Evolutionary conservation across 2,329 filamentous ascomycete species (phyloP).

Genomic region (Macroventuria anomochaeta): DNA sequence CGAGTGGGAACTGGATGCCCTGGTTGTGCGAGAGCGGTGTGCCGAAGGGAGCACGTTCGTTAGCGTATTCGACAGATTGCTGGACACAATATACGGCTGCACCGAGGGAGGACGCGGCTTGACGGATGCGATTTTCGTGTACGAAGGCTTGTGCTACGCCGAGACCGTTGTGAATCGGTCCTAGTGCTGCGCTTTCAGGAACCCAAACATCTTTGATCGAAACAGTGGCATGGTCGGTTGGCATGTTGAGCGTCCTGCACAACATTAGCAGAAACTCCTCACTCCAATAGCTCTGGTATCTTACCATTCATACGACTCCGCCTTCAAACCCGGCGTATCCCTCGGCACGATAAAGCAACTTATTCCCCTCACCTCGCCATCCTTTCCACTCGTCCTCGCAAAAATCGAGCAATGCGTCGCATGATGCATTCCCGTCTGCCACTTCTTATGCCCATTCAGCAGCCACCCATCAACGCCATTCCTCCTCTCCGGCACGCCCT

Average conservation of each 20-base stretch:
- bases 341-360: constrained; percentile 66
- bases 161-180: constrained; percentile 61
- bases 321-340: constrained; percentile 59
- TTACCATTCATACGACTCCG: constrained; percentile 65
- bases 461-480: constrained; percentile 58
- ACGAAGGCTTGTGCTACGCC: constrained; percentile 70
- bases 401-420: constrained; percentile 69
- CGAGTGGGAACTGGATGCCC: constrained; percentile 68
- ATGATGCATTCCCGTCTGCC: constrained; percentile 69
- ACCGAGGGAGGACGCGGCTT: constrained; percentile 66
- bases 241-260: constrained; percentile 67
- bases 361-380: constrained; percentile 63
- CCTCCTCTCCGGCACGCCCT: constrained; percentile 53
- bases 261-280: constrained; percentile 7
- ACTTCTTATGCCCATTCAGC: constrained; percentile 67
- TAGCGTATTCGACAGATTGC: constrained; percentile 63
- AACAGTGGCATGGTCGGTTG: constrained; percentile 69
- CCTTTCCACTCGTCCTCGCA: constrained; percentile 62
- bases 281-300: background rate
- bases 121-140: constrained; percentile 70
- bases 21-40: constrained; percentile 65
- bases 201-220: constrained; percentile 64
- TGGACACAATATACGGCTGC: constrained; percentile 67
- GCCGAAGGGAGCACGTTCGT: constrained; percentile 61
- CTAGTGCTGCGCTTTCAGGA: constrained; percentile 60